phyloP scores from a whole-genome alignment of 2,329 filamentous ascomycete species.

The Gremmenia infestans region DNA sequence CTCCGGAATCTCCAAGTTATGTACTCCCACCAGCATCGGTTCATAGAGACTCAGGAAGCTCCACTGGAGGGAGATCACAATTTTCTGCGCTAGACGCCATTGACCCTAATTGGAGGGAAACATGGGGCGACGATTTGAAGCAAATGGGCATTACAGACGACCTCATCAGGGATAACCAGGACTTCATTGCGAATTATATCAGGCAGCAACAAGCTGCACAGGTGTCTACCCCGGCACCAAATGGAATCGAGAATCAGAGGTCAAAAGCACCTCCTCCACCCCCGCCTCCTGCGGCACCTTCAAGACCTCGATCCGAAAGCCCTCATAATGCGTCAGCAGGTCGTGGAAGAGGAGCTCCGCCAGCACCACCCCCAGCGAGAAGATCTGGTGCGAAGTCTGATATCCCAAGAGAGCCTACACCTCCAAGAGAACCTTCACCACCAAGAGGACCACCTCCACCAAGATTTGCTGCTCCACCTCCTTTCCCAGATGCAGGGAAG shows the following conservation, averaged over 20 bases:
- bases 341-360: constrained; percentile 37
- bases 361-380: constrained; percentile 55
- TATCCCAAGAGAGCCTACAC: constrained; percentile 43
- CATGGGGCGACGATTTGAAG: constrained; percentile 59
- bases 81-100: constrained; percentile 60
- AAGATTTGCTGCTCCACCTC: constrained; percentile 79
- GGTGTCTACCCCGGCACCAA: constrained; percentile 33
- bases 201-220: constrained; percentile 50
- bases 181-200: constrained; percentile 63
- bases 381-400: constrained; percentile 53
- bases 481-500: constrained; percentile 84
- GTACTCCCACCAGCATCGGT: constrained; percentile 34
- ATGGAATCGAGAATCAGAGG: constrained; percentile 40
- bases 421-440: constrained; percentile 68
- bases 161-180: constrained; percentile 63
- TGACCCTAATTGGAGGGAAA: constrained; percentile 59
- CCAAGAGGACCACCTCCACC: constrained; percentile 54
- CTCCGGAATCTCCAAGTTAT: constrained; percentile 52
- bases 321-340: constrained; percentile 25
- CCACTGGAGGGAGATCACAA: constrained; percentile 49
- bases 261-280: constrained; percentile 56
- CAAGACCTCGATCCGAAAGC: constrained; percentile 29
- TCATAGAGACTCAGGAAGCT: constrained; percentile 38
- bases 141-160: constrained; percentile 61
- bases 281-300: constrained; percentile 47